Evolutionary conservation across 495 filamentous ascomycete species (phyloP), one percentile per base, ranked within the genome.

Genomic region (Hypoxylon fuscum): DNA sequence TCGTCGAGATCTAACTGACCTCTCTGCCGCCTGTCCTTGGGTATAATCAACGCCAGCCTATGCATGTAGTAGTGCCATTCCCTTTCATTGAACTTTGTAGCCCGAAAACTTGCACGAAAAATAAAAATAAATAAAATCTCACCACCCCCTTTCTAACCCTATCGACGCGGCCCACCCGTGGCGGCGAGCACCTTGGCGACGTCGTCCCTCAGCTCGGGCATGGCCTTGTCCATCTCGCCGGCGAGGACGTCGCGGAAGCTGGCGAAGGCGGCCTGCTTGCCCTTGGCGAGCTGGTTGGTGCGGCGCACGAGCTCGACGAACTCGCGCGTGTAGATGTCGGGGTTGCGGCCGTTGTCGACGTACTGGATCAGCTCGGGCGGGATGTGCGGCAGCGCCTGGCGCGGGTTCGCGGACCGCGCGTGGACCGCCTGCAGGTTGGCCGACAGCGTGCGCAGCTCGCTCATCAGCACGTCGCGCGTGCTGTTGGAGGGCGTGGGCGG

Each of bases 281-380:
- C 95, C 25, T 27, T 27, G 25, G 25, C 3, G 25, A 27, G 25
- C 25, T 27, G 25, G 25, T 27, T 27, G 25, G 25, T 27, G 25
- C 25, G 25, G 68, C 90, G 89, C 67, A 94, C 76, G 55, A 88
- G 81, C 85, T 98, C 96, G 42, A 98, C 92, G 69, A 97, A 96
- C 78, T 98, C 93, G 32, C 95, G 85, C 49, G 94, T 98, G 81
- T 97, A 99, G 76, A 99, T 96, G 72, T 98, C 94, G 11, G 95
- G 95, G 77, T 99, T 99, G 40, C 95, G 89, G 10, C 92, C 87
- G 48, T 89, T 83, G 73, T 97, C 93, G 46, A 99, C 91, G 78
- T 99, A 99, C 58, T 89, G 82, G 68, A 97, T 90, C 9, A 98
- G 87, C 64, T 96, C 93, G n/a, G 88, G 87, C 2, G 95, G 94